phyloP scores from a whole-genome alignment of 1,284 basidiomycete species.

The Ceratobasidium sp. region DNA sequence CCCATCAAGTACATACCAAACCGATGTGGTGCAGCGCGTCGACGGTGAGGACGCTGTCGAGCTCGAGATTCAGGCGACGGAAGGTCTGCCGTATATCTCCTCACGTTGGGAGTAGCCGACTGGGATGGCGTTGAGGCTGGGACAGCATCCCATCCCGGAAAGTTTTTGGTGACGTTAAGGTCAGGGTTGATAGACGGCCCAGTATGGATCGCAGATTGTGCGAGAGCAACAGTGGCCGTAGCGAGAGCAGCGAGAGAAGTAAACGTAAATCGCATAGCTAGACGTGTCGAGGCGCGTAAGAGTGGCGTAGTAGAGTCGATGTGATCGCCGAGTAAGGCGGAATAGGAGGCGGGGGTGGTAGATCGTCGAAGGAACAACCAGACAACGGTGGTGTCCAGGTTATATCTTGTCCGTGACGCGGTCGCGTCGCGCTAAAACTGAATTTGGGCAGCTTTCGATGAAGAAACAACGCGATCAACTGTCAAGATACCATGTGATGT shows the following conservation, averaged over 20 bases:
- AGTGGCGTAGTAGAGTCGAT: not conserved
- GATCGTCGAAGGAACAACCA: not conserved
- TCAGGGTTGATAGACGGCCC: conserved; percentile 13
- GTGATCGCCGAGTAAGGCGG: not conserved
- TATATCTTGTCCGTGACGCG: not conserved
- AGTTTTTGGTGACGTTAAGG: not conserved
- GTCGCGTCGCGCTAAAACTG: conserved; percentile 11
- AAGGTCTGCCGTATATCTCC: conserved; percentile 34
- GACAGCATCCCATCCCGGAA: conserved; percentile 9
- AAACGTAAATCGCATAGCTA: conserved; percentile 8
- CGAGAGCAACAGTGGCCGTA: not conserved
- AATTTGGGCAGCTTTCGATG: conserved; percentile 2
- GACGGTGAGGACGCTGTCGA: conserved; percentile 8
- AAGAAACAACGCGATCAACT: not conserved
- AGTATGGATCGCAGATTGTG: not conserved
- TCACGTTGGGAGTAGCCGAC: conserved; percentile 39
- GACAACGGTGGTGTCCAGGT: not conserved
- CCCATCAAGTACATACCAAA: not conserved
- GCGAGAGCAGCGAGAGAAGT: conserved; percentile 11
- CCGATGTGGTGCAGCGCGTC: conserved; percentile 3
- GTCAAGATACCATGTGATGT: conserved; percentile 1
- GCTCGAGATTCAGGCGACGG: conserved; percentile 16
- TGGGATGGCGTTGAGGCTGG: not conserved
- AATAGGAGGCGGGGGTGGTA: too few relatives aligned
- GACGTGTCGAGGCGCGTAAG: not conserved